Percentiles rank a stretch among this genome's conserved stretches.
Evolutionary conservation across 345 rosid genomes (phyloP).

Genomic region (Populus davidiana): DNA sequence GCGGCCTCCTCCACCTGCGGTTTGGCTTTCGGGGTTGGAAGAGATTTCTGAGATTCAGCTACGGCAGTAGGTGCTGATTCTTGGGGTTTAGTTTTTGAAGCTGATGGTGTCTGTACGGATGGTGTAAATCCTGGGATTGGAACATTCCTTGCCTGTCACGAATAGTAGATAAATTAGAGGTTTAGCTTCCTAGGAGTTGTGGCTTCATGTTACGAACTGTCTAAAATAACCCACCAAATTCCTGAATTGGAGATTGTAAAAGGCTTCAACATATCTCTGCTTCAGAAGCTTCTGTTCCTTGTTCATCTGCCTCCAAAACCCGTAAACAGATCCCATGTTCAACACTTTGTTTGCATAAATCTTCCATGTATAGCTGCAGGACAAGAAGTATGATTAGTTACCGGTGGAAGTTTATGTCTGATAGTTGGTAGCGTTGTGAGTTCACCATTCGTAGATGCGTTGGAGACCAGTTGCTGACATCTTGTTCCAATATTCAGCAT

Average conservation of each 20-base stretch:
- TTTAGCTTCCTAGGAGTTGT: neutral
- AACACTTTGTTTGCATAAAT: conserved; percentile 61
- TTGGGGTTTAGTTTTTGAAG: conserved; percentile 8
- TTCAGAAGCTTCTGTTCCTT: conserved; percentile 70
- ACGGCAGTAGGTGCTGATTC: conserved; percentile 22
- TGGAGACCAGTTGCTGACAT: conserved; percentile 61
- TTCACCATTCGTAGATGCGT: conserved; percentile 79
- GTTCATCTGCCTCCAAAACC: conserved; percentile 78
- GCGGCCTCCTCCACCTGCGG: neutral
- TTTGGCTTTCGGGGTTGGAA: conserved; percentile 10
- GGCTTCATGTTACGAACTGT: neutral
- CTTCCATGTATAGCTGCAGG: conserved; percentile 89
- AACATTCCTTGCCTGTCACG: conserved; percentile 51
- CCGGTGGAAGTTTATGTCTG: neutral
- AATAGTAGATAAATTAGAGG: neutral
- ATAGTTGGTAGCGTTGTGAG: neutral
- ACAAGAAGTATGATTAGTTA: neutral
- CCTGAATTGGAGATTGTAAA: conserved; percentile 71
- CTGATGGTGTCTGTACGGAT: conserved; percentile 12
- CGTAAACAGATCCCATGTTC: conserved; percentile 78
- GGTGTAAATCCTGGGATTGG: conserved; percentile 45
- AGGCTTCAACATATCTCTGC: conserved; percentile 64
- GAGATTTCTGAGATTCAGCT: neutral
- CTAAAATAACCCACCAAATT: conserved; percentile 46
- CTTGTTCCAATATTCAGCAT: conserved; percentile 54